Conservation (phyloP, 2,329 filamentous ascomycete genomes). For the Fusarium decemcellulare region DNA sequence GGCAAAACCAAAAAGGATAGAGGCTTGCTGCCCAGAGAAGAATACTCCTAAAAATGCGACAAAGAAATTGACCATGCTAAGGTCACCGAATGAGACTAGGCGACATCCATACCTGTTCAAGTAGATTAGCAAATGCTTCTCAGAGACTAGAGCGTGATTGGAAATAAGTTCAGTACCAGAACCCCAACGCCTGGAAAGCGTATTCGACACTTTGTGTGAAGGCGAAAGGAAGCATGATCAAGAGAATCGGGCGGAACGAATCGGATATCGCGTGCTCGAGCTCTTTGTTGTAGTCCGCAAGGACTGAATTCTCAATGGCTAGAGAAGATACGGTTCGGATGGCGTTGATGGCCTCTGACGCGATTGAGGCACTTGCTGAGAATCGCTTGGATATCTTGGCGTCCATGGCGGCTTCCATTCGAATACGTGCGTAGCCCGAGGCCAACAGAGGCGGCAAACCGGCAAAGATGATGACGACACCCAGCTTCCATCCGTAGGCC, state of each 20-base stretch:
- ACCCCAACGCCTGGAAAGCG: slow-evolving; percentile 58
- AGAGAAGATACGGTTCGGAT: slow-evolving; percentile 59
- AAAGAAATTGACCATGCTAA: slow-evolving; percentile 67
- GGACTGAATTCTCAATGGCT: slow-evolving; percentile 55
- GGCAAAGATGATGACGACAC: slow-evolving; percentile 62
- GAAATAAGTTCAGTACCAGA: slow-evolving; percentile 48
- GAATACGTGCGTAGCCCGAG: slow-evolving; percentile 56
- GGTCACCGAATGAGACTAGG: slow-evolving; percentile 57
- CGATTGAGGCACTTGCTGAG: slow-evolving; percentile 57
- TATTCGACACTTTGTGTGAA: slow-evolving; percentile 55
- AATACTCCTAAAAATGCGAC: slow-evolving; percentile 68
- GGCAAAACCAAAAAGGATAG: slow-evolving; percentile 58
- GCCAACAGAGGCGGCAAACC: slow-evolving; percentile 54
- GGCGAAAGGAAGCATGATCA: slow-evolving; percentile 54
- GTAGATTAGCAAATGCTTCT: too few species aligned
- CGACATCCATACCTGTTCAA: slow-evolving; percentile 48
- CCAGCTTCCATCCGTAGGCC: slow-evolving; percentile 62
- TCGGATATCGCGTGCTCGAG: slow-evolving; percentile 48
- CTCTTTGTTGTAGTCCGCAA: slow-evolving; percentile 50
- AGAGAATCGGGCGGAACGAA: slow-evolving; percentile 47
- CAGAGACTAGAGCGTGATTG: too few species aligned
- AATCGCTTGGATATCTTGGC: slow-evolving; percentile 51
- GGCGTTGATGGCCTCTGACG: slow-evolving; percentile 58
- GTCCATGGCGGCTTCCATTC: slow-evolving; percentile 58
- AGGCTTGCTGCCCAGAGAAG: slow-evolving; percentile 57